phyloP scores from a whole-genome alignment of 2,329 filamentous ascomycete genomes.

The Trichoderma sp. region DNA sequence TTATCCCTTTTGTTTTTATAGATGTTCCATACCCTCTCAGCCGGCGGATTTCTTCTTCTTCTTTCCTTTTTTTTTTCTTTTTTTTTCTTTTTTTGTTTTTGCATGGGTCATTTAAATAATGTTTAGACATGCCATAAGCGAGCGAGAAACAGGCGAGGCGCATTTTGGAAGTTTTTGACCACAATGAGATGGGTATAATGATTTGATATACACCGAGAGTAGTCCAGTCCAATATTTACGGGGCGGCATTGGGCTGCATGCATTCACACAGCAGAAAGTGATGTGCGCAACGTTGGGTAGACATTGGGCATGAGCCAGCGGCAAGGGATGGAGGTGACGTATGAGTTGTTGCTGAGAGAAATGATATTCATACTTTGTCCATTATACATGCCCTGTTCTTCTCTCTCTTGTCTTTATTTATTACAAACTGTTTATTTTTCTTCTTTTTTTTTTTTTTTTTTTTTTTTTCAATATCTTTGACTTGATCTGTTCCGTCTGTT shows the following conservation, averaged over 20 bases:
- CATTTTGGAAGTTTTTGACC: background rate
- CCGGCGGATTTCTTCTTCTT: background rate
- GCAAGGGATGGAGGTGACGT: background rate
- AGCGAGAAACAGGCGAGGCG: slow-evolving; percentile 8
- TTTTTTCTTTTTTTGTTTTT: background rate
- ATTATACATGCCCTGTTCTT: background rate
- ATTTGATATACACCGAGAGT: background rate
- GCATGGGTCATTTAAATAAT: background rate
- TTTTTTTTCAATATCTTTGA: too few species aligned
- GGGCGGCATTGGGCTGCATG: slow-evolving; percentile 3
- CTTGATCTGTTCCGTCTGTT: too few species aligned
- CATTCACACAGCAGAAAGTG: background rate
- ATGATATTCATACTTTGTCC: too few species aligned
- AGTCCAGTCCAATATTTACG: background rate
- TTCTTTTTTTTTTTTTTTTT: too few species aligned
- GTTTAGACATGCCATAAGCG: background rate
- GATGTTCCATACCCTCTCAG: background rate
- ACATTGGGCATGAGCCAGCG: background rate
- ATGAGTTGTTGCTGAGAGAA: background rate
- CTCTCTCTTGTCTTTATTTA: too few species aligned
- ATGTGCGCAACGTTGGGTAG: background rate
- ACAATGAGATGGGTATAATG: background rate
- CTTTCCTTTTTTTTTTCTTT: background rate
- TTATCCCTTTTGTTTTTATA: background rate
- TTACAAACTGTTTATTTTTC: too few species aligned